Base-by-base conservation (phyloP, 495 filamentous ascomycete genomes). In the Cudoniella acicularis region DNA sequence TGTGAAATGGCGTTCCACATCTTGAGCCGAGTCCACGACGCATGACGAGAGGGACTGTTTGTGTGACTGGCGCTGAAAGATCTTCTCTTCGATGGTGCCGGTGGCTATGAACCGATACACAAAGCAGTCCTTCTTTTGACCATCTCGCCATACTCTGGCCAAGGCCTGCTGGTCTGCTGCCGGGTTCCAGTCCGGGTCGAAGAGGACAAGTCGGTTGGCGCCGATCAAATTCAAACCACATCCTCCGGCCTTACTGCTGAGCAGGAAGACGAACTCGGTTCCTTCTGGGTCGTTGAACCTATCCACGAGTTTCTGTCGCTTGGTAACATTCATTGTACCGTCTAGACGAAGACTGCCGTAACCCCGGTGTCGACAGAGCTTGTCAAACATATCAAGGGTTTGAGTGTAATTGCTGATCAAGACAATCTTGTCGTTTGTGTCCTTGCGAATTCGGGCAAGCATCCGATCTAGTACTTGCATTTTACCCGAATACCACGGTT, bases 101-200 rank as follows among this genome's bases (percentile, higher is more conserved):
- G 95, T 97, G 0, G 92, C 88, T 63, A 99, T 98, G 76, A 99
- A 98, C 26, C 95, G 90, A 75, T 99, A 99, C 22, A 99, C 94
- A 65, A 99, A 98, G 64, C 95, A 98, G 69, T 98, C 92, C 67
- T 99, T 99, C 80, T 96, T 97, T 69, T 99, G 95, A 0, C 95
- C 95, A 64, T 98, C 95, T 73, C 95, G 90, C 94, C 94, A 98
- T 10, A 98, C 95, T 72, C 95, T 88, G 6, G 95, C 95, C 18
- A 98, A 79, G 1, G 95, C 95, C 74, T 99, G 95, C 72, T 98
- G 95, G 72, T 99, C 95, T 0, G 94, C 93, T 2, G 95, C 95
- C 0, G 95, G 95, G 69, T 99, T 99, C 95, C 95, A 99, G 75
- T 99, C 95, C 0, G 94, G 94, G 67, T 99, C 95, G 72, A 99